Evolutionary conservation across 2,329 filamentous ascomycete genomes (phyloP), one percentile per base, ranked within the genome.

Genomic region (Diplodia seriata): DNA sequence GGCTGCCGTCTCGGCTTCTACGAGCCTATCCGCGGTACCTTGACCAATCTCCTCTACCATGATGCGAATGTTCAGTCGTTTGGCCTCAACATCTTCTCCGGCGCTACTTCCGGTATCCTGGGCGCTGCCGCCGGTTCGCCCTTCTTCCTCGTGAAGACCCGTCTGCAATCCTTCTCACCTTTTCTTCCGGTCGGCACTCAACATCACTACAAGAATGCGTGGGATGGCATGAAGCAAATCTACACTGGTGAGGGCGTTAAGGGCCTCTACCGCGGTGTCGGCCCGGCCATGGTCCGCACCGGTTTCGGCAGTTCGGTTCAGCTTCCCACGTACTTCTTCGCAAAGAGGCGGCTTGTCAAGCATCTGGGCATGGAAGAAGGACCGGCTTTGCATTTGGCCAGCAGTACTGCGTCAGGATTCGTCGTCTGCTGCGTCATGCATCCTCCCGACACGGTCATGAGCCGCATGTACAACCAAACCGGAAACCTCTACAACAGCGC

Each of bases 401-500:
- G 93, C 79, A 97, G 93, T 74, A 90, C 94, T 4, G 89, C 88
- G 47, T 97, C 93, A 75, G 95, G 95, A 0, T 97, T 99, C 75
- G 95, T 97, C 14, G 95, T 99, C 20, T 99, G 95, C 83, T 92
- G 92, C 73, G 90, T 98, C 71, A 99, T 99, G 95, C 95, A 99
- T 76, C 95, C 95, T 66, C 95, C 95, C 87, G 95, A 99, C 79
- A 99, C 95, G 5, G 92, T 99, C 81, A 99, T 99, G 95, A 95
- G 93, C 70, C 91, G 95, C 70, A 90, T 99, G 85, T 99, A 99
- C 85, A 99, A 99, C 83, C 95, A 99, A 80, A 97, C 94, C 70
- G 95, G 95, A 64, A 97, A 97, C 77, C 86, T 99, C n/a, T 99
- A 99, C 84, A 90, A 87, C 73, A 91, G 94, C 68, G 92, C 96